phyloP scores from a whole-genome alignment of 1,284 basidiomycete species.

The Cronartium quercuum region DNA sequence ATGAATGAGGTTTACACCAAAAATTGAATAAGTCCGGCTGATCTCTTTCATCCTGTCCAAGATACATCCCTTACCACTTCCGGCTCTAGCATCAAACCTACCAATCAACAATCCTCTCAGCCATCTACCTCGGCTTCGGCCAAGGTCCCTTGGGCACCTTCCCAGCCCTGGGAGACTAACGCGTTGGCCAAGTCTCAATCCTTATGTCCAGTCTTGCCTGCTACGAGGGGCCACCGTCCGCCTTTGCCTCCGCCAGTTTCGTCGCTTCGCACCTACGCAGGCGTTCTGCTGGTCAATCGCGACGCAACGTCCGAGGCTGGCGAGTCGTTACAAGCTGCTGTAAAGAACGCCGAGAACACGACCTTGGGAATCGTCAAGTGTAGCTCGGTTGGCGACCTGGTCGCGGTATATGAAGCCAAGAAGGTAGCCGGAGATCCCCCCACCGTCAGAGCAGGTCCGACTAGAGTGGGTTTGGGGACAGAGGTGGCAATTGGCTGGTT shows the following conservation, averaged over 20 bases:
- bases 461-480: no score
- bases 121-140: not conserved
- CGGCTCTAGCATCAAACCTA: not conserved
- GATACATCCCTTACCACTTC: slow-evolving; percentile 19
- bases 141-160: not conserved
- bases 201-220: not conserved
- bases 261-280: not conserved
- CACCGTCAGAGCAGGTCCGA: not conserved
- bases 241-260: not conserved
- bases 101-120: not conserved
- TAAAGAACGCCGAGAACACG: not conserved
- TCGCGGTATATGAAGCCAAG: slow-evolving; percentile 8
- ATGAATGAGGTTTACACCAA: no score
- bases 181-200: not conserved
- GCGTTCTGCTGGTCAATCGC: not conserved
- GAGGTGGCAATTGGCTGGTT: no score
- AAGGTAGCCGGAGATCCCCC: not conserved
- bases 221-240: not conserved
- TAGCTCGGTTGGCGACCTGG: not conserved
- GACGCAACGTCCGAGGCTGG: not conserved
- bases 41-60: not conserved
- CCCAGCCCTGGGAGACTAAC: not conserved
- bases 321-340: not conserved
- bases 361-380: not conserved
- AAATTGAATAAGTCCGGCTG: no score